phyloP scores from a whole-genome alignment of 371 early-diverging fungal genomes.

The Mucor lusitanicus region DNA sequence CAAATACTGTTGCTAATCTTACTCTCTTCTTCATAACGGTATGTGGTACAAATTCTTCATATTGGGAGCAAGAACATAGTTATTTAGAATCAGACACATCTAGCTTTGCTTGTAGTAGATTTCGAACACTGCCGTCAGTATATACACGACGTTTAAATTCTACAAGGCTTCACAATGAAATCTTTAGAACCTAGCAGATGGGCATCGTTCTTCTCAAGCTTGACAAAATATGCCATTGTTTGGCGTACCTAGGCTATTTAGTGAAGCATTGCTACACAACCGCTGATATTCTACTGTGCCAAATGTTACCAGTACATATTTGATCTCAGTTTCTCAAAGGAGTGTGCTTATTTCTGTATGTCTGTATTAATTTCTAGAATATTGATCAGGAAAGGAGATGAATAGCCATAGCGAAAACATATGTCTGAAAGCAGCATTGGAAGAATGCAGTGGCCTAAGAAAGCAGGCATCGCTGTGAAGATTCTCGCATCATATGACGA shows the following conservation, averaged over 20 bases:
- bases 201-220: neutral
- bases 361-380: too few relatives aligned
- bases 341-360: too few relatives aligned
- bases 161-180: too few relatives aligned
- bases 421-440: too few relatives aligned
- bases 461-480: too few relatives aligned
- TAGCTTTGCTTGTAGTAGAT: too few relatives aligned
- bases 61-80: neutral
- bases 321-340: neutral
- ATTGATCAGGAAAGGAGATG: too few relatives aligned
- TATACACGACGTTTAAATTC: too few relatives aligned
- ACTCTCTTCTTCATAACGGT: neutral
- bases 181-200: neutral
- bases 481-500: too few relatives aligned
- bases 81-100: neutral
- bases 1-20: neutral
- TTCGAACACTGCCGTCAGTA: too few relatives aligned
- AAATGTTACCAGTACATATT: neutral
- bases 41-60: neutral
- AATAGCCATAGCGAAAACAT: too few relatives aligned
- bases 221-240: neutral
- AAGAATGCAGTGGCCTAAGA: too few relatives aligned
- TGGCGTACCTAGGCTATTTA: neutral
- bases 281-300: neutral
- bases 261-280: neutral